Percentiles rank a stretch among this genome's conserved stretches.
These are phyloP conservation scores for Annulohypoxylon stygium DNA, from an alignment of 495 filamentous ascomycete genomes.

Conservation along the genomic window DNA sequence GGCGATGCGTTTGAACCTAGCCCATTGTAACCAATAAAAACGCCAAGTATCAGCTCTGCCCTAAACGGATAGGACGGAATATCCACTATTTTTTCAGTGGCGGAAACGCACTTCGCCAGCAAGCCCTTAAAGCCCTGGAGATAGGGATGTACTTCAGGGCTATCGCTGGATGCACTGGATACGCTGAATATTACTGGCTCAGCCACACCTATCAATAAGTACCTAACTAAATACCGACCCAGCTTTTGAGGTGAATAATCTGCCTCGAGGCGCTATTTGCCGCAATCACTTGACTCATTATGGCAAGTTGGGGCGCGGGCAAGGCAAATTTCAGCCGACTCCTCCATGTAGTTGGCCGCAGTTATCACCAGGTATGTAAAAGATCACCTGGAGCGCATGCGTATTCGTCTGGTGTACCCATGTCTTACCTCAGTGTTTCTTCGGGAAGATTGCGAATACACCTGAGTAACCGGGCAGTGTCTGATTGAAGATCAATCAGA, in stretches of 20 bases:
- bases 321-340: conserved; percentile 27
- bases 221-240: neutral
- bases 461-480: conserved; percentile 23
- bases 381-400: conserved; percentile 37
- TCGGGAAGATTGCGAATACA: neutral
- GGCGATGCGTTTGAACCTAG: conserved; percentile 15
- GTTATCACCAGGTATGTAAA: conserved; percentile 1
- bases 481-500: conserved; percentile 18
- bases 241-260: conserved; percentile 14
- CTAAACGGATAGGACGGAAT: conserved; percentile 40
- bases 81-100: conserved; percentile 28
- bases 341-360: conserved; percentile 19
- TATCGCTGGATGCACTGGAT: neutral
- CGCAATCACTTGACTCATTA: conserved; percentile 38
- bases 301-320: conserved; percentile 4
- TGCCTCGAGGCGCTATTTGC: conserved; percentile 37
- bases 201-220: conserved; percentile 32
- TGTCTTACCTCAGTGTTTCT: conserved; percentile 11
- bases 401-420: conserved; percentile 14
- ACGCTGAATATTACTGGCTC: conserved; percentile 21
- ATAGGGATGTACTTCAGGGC: neutral
- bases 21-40: conserved; percentile 23
- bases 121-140: neutral
- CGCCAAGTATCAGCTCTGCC: conserved; percentile 38
- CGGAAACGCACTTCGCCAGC: conserved; percentile 21